Evolutionary conservation across 192 early-diverging fungal species (phyloP), one percentile per base, ranked within the genome.

Genomic region (Coemansia sp.): DNA sequence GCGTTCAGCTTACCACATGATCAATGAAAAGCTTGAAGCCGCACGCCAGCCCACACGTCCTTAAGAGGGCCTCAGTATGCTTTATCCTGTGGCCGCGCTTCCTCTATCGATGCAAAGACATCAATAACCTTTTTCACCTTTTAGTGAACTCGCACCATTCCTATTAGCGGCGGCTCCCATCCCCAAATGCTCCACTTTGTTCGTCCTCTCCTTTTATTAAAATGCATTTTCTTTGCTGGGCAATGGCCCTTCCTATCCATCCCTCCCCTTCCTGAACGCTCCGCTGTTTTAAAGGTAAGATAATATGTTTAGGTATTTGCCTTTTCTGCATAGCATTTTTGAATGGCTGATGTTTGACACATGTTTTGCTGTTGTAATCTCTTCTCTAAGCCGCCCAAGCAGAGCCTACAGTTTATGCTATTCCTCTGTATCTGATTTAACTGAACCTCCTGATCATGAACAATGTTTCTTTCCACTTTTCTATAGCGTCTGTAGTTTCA

Each of bases 1-100:
- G 63, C 72, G 74, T 49, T 64, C 70, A 18, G 79, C 79, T 37
- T 81, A 72, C 63, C 58, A 61, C 59, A 68, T 75, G 72, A 81
- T 81, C 23, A 75, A 81, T 64, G 59, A 69, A 58, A 72, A 75
- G 59, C 51, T 81, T 40, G 79, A 68, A 46, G 67, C 40, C 21
- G 66, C 70, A 3, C 73, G 70, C 20, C 79, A 69, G 2, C 16
- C 72, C 2, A 51, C n/a, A 31, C 68, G 66, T 10, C 55, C 56
- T 26, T 71, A 56, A 34, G 40, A 13, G 35, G 8, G 35, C 35
- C 8, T 37, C 35, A 10, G 7, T 37, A 12, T 37, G 35, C 12
- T 37, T 37, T 37, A 7, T 37, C 35, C 35, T n/a, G n/a, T n/a
- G n/a, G n/a, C n/a, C n/a, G n/a, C n/a, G n/a, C n/a, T n/a, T n/a